Conservation (phyloP, 176 grass and related monocot genomes). For the Ampelocalamus luodianensis region DNA sequence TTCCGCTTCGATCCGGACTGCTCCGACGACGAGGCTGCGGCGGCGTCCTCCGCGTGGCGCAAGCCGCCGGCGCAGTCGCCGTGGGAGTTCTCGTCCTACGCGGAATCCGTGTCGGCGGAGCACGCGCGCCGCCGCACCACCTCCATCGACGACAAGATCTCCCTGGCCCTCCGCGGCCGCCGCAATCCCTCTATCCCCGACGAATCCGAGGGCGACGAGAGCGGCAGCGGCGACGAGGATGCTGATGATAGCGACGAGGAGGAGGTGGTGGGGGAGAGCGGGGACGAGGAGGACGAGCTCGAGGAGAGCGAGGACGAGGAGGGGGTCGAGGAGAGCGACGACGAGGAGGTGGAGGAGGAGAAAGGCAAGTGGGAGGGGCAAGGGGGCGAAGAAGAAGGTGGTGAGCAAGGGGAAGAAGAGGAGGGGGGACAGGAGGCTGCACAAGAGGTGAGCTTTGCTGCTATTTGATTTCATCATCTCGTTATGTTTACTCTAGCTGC, state of each 20-base stretch:
- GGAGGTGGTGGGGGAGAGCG: slow-evolving; percentile 45
- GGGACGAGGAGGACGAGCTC: slow-evolving; percentile 54
- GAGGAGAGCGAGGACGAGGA: slow-evolving; percentile 22
- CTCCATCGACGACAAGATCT: slow-evolving; percentile 84
- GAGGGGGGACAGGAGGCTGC: slow-evolving; percentile 24
- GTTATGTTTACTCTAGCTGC: slow-evolving; percentile 5
- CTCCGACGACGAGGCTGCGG: slow-evolving; percentile 59
- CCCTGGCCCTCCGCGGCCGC: slow-evolving; percentile 43
- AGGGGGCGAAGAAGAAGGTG: slow-evolving; percentile 1
- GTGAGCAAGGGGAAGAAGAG: background rate
- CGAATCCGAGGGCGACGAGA: slow-evolving; percentile 29
- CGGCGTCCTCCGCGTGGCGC: background rate
- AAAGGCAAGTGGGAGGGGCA: background rate
- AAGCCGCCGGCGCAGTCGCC: slow-evolving; percentile 60
- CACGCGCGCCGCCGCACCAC: slow-evolving; percentile 59
- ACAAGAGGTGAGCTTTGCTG: slow-evolving; percentile 26
- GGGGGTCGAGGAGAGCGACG: background rate
- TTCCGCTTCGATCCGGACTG: slow-evolving; percentile 72
- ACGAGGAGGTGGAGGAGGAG: background rate
- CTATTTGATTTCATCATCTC: background rate
- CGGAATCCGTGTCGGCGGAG: slow-evolving; percentile 75
- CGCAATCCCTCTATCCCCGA: slow-evolving; percentile 47
- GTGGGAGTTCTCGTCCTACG: slow-evolving; percentile 82
- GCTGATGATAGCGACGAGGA: slow-evolving; percentile 29
- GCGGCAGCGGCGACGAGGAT: slow-evolving; percentile 24